These are phyloP conservation scores for Reutealis trisperma DNA, from an alignment of 345 rosid species.

Conservation along the genomic window DNA sequence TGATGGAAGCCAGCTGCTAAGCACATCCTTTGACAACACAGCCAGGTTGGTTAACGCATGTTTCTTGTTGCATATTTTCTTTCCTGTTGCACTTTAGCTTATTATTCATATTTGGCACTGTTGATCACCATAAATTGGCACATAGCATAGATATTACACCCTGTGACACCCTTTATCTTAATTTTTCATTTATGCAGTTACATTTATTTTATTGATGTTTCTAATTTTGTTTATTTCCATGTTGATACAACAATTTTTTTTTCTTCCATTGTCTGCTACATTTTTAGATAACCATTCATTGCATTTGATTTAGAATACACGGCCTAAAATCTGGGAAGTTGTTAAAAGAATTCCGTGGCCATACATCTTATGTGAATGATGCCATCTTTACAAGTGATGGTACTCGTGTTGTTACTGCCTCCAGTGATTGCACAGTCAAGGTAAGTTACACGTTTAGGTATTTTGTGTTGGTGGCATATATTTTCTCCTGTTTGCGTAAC, in stretches of 20 bases:
- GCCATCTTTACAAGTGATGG: constrained; percentile 95
- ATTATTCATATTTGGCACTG: neutral
- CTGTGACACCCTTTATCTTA: neutral
- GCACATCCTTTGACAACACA: constrained; percentile 90
- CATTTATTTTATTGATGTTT: neutral
- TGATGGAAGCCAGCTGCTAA: constrained; percentile 93
- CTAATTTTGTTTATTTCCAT: neutral
- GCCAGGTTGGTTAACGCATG: constrained; percentile 57
- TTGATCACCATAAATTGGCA: neutral
- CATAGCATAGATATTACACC: neutral
- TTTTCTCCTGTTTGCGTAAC: constrained; percentile 5
- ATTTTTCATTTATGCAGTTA: neutral
- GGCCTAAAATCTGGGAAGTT: constrained; percentile 95
- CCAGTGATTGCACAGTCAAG: constrained; percentile 91
- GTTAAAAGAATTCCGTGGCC: constrained; percentile 96
- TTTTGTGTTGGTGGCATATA: neutral
- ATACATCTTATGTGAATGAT: constrained; percentile 81
- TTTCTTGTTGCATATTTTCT: constrained; percentile 1
- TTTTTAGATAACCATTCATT: neutral
- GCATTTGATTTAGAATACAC: constrained; percentile 65
- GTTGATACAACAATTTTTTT: neutral
- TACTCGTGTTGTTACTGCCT: constrained; percentile 82
- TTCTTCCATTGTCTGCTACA: neutral
- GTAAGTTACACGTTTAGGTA: constrained; percentile 28
- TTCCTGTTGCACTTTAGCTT: neutral